Conservation (phyloP, 78 protist species). For the Tieghemostelium lacteum region DNA sequence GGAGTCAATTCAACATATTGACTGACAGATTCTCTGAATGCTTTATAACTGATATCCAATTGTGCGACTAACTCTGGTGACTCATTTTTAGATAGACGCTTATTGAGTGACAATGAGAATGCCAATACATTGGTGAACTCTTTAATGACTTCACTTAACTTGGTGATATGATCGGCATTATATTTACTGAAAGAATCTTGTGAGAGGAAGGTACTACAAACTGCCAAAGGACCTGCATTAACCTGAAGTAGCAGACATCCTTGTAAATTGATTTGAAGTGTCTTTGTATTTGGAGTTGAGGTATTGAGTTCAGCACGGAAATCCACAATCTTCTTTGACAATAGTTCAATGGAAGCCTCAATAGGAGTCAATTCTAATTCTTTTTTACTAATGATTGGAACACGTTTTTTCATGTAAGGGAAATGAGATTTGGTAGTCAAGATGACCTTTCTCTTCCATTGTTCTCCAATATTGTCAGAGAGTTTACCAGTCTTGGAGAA, state of each 20-base stretch:
- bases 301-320: slow-evolving; percentile 43
- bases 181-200: slow-evolving; percentile 16
- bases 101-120: slow-evolving; percentile 38
- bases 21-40: slow-evolving; percentile 30
- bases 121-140: slow-evolving; percentile 27
- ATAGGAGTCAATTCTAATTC: slow-evolving; percentile 79
- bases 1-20: no score
- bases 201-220: slow-evolving; percentile 51
- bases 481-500: slow-evolving; percentile 67
- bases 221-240: slow-evolving; percentile 83
- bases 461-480: slow-evolving; percentile 40
- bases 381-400: slow-evolving; percentile 34
- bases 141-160: slow-evolving; percentile 14
- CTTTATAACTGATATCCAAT: slow-evolving; percentile 25
- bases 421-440: slow-evolving; percentile 58
- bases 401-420: slow-evolving; percentile 79
- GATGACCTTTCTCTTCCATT: slow-evolving; percentile 72
- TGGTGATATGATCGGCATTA: slow-evolving; percentile 57
- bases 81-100: slow-evolving; percentile 10
- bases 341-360: slow-evolving; percentile 67
- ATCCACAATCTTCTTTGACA: slow-evolving; percentile 33
- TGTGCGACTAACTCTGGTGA: slow-evolving; percentile 27
- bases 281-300: slow-evolving; percentile 49
- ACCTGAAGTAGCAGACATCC: slow-evolving; percentile 74
- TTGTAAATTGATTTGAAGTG: slow-evolving; percentile 70